Conservation (phyloP, 129 eudicot genomes). For the Pseudognaphalium luteoalbum region DNA sequence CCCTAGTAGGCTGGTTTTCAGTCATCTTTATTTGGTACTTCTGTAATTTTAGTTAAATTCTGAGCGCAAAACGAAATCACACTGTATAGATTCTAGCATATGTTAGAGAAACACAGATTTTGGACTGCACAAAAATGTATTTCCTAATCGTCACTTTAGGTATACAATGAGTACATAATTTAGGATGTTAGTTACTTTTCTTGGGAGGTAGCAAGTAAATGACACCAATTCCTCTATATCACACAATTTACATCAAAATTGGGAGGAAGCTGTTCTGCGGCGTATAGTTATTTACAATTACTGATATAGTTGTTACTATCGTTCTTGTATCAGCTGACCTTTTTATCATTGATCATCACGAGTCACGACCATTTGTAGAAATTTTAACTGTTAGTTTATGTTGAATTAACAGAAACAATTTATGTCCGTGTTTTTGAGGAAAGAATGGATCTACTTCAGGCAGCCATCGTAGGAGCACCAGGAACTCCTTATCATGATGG, state of each 20-base stretch:
- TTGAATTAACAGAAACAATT: conserved; percentile 58
- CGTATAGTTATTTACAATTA: neutral
- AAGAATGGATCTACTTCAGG: conserved; percentile 79
- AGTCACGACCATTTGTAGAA: neutral
- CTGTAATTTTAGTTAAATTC: too few relatives aligned
- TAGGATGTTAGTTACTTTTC: too few relatives aligned
- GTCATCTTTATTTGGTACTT: too few relatives aligned
- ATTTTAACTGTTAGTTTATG: neutral
- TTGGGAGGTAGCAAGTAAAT: too few relatives aligned
- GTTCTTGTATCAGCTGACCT: neutral
- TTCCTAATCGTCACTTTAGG: too few relatives aligned
- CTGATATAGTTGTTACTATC: too few relatives aligned
- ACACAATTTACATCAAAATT: neutral
- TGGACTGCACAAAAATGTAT: too few relatives aligned
- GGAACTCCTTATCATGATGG: conserved; percentile 93
- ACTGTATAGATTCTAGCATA: too few relatives aligned
- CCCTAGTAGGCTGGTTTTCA: neutral
- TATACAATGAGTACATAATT: too few relatives aligned
- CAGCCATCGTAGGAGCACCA: conserved; percentile 74
- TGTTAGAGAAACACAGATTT: too few relatives aligned
- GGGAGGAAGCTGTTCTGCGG: neutral
- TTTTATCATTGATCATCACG: neutral
- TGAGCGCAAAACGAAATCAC: too few relatives aligned
- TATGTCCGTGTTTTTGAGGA: conserved; percentile 88
- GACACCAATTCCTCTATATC: neutral